A percentile compares a stretch with the other conserved stretches of the same genome.
Conservation (phyloP, 495 filamentous ascomycete genomes). For the Neurospora sp. region DNA sequence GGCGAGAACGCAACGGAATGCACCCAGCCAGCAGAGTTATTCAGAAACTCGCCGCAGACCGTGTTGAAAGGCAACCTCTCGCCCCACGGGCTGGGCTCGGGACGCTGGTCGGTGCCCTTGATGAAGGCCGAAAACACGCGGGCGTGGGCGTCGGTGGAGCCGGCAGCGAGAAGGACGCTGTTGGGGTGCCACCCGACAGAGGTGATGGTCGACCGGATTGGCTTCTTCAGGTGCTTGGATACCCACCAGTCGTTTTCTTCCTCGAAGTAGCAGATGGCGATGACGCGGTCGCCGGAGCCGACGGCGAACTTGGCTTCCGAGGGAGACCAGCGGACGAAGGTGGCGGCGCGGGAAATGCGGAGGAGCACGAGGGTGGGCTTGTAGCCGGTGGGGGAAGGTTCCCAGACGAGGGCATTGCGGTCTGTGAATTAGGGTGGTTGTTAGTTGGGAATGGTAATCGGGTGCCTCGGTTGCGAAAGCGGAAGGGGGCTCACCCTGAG, state of each 20-base stretch:
- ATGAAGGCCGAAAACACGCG: constrained; percentile 92
- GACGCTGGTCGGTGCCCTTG: constrained; percentile 83
- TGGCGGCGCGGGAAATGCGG: constrained; percentile 93
- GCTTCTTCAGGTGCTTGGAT: constrained; percentile 97
- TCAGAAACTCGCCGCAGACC: constrained; percentile 90
- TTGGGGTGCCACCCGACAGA: constrained; percentile 95
- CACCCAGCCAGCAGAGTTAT: constrained; percentile 93
- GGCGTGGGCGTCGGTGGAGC: constrained; percentile 94
- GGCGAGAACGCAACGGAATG: constrained; percentile 87
- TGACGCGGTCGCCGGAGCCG: constrained; percentile 87
- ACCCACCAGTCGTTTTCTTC: constrained; percentile 99
- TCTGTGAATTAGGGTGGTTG: constrained; percentile 44
- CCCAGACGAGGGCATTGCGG: constrained; percentile 97
- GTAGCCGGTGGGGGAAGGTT: constrained; percentile 80
- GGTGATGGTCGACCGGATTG: constrained; percentile 91
- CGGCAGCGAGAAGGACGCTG: constrained; percentile 85
- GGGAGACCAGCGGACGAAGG: constrained; percentile 94
- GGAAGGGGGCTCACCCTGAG: constrained; percentile 55
- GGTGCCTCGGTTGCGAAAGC: too few species aligned
- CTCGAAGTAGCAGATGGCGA: constrained; percentile 98
- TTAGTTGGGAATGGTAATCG: background rate
- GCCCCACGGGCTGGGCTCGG: constrained; percentile 86
- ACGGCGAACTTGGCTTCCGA: constrained; percentile 96
- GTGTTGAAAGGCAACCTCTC: constrained; percentile 95
- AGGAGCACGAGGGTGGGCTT: constrained; percentile 95